phyloP scores from a whole-genome alignment of 768 basidiomycete species.

The Serendipita indica region DNA sequence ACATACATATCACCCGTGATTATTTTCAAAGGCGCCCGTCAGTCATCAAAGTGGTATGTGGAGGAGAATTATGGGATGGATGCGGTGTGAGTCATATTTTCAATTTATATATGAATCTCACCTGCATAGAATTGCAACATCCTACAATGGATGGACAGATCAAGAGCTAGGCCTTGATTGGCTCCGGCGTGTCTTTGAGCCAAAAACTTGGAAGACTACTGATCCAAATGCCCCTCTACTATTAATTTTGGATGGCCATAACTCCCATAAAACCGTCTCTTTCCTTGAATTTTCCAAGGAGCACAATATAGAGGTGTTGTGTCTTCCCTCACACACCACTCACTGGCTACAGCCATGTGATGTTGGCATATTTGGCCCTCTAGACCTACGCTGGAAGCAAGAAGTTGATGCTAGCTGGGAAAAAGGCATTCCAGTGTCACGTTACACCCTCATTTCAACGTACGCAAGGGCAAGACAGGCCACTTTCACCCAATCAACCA shows the following conservation, averaged over 20 bases:
- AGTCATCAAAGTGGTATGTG: not conserved
- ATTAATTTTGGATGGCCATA: conserved; percentile 29
- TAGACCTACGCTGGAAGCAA: conserved; percentile 14
- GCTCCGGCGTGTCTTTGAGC: conserved; percentile 26
- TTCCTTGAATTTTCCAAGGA: conserved; percentile 21
- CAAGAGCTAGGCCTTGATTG: conserved; percentile 23
- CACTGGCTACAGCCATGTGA: conserved; percentile 26
- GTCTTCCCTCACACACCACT: conserved; percentile 26
- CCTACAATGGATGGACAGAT: conserved; percentile 30
- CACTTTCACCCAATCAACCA: not conserved
- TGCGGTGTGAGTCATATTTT: conserved; percentile 16
- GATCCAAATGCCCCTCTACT: conserved; percentile 18
- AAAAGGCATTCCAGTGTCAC: not conserved
- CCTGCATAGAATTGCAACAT: conserved; percentile 22
- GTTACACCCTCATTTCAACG: not conserved
- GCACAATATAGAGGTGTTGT: conserved; percentile 24
- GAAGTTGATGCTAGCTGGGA: not conserved
- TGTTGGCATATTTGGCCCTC: conserved; percentile 27
- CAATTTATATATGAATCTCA: not conserved
- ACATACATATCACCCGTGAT: conserved; percentile 10
- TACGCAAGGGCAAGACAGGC: not conserved
- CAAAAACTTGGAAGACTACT: conserved; percentile 15
- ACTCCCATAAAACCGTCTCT: conserved; percentile 24
- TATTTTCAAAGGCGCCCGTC: conserved; percentile 15
- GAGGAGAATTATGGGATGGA: conserved; percentile 4